phyloP scores from a whole-genome alignment of 1,284 basidiomycete species.

The Ustilago hordei region DNA sequence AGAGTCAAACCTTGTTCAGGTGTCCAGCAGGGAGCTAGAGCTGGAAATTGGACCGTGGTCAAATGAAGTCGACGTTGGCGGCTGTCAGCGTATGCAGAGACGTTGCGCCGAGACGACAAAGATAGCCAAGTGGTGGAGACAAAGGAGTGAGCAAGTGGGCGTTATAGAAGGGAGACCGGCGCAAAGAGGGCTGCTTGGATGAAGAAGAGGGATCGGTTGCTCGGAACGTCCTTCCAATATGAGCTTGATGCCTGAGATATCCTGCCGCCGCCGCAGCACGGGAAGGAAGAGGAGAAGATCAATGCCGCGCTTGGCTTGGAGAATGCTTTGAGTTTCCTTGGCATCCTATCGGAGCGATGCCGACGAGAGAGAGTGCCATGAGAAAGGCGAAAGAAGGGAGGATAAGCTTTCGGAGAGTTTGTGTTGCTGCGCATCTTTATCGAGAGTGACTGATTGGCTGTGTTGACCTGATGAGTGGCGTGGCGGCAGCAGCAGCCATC shows the following conservation, averaged over 20 bases:
- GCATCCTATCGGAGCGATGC: background rate
- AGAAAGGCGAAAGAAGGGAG: background rate
- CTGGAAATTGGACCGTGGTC: slow-evolving; percentile 3
- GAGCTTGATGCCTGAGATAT: background rate
- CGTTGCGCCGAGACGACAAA: background rate
- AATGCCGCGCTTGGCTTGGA: background rate
- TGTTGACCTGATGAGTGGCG: background rate
- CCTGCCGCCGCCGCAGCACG: background rate
- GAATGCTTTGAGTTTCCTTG: background rate
- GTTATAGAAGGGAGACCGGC: background rate
- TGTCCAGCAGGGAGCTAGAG: background rate
- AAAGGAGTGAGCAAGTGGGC: background rate
- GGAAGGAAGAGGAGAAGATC: background rate
- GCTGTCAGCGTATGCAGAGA: background rate
- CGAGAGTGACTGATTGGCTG: background rate
- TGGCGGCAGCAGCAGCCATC: slow-evolving; percentile 1
- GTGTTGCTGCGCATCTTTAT: slow-evolving; percentile 9
- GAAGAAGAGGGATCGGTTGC: background rate
- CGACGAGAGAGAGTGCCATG: background rate
- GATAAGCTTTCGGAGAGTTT: slow-evolving; percentile 1
- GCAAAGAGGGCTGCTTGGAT: background rate
- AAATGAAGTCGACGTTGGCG: slow-evolving; percentile 4
- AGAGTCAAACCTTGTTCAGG: slow-evolving; percentile 6
- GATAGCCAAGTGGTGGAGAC: background rate
- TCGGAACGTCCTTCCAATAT: background rate